Evolutionary conservation across 2,329 filamentous ascomycete species (phyloP).

Genomic region (Ambrosiella xylebori): DNA sequence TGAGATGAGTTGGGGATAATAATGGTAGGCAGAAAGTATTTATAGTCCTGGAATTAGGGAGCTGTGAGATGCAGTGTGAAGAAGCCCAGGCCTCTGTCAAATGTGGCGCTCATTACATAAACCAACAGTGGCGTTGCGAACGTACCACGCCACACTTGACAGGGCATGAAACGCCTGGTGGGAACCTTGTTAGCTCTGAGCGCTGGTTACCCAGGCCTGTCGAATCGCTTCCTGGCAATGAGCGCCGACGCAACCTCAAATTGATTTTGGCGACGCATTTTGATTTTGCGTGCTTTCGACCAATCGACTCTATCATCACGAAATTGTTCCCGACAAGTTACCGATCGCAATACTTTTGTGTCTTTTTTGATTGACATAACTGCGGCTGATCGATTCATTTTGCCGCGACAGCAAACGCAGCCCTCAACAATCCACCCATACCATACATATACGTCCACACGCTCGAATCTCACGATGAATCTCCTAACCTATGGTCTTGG

Average conservation of each 20-base stretch:
- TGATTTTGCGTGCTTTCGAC: conserved; percentile 1
- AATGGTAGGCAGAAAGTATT: not conserved
- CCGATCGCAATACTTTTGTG: no score
- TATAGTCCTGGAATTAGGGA: not conserved
- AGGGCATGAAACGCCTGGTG: not conserved
- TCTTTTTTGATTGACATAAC: no score
- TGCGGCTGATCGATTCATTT: no score
- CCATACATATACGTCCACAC: not conserved
- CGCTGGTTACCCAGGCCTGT: not conserved
- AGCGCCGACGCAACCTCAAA: not conserved
- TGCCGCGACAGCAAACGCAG: no score
- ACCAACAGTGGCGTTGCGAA: not conserved
- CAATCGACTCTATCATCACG: not conserved
- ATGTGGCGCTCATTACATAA: not conserved
- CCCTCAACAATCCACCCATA: no score
- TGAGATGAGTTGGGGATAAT: not conserved
- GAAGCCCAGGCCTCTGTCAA: not conserved
- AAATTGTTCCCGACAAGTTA: not conserved
- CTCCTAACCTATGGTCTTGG: conserved; percentile 52
- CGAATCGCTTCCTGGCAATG: not conserved
- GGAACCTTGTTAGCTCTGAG: not conserved
- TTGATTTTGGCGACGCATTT: not conserved
- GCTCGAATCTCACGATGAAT: conserved; percentile 40
- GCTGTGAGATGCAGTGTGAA: not conserved
- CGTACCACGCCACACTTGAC: not conserved